Evolutionary conservation across 768 basidiomycete species (phyloP), one percentile per base, ranked within the genome.

Genomic region (Mycena rebaudengoi): DNA sequence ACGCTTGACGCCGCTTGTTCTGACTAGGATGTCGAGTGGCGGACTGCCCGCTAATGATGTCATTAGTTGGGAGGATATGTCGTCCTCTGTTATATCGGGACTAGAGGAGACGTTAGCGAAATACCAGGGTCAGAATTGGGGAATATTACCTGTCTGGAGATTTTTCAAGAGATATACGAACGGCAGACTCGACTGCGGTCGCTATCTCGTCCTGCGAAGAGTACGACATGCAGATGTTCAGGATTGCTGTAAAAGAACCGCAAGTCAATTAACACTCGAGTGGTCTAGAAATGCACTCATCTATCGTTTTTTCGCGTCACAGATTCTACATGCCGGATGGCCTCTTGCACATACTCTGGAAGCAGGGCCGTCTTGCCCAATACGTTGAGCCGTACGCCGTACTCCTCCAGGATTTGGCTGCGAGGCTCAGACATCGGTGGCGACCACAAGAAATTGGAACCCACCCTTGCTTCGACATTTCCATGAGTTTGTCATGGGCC

Each of bases 161-260:
- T 37, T 65, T 65, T 54, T 53, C 77, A n/a, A 82, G 69, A 28
- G 79, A 78, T n/a, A 80, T 73, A 8, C 77, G 76, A 39, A 88
- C 80, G 35, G 79, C 80, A 1, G 79, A 76, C 63, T 88, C 80
- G 3, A 98, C 85, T 0, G 97, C 93, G 0, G 87, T 86, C 3
- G 92, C 85, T 13, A 99, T 96, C 75, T 99, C 98, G 71, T 99
- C 94, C 28, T 91, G 86, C 2, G 96, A 91, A 5, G 95, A 84
- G 71, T 98, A 99, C 0, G 97, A 91, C 83, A 96, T 94, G 78
- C 93, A 95, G 5, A 99, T 80, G 72, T 99, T 98, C 33, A 99
- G 82, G 26, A 96, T 90, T 1, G 92, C 89, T 30, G 96, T 98
- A 57, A 50, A 21, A 60, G 53, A 54, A 32, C 2, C 18, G 33